phyloP scores from a whole-genome alignment of 495 filamentous ascomycete genomes.

The Penicillium longicatenatum region DNA sequence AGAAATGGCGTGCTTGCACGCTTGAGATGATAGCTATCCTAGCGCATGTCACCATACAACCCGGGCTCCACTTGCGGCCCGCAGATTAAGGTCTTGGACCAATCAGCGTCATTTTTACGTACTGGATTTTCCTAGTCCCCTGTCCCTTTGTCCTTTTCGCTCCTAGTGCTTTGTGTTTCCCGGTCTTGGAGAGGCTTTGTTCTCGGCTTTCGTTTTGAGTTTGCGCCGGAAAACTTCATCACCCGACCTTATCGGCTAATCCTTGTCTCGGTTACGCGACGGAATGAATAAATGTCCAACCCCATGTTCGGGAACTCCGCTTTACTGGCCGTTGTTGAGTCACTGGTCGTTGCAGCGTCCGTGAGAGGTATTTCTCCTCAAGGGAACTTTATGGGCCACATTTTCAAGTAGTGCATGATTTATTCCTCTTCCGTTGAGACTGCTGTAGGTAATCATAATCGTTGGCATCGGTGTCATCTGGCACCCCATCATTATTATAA shows the following conservation, averaged over 20 bases:
- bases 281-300: background rate
- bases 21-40: background rate
- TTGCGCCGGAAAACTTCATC: background rate
- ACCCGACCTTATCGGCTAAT: background rate
- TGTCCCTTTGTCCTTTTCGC: background rate
- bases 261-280: background rate
- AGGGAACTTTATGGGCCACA: no score
- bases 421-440: no score
- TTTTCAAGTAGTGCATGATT: no score
- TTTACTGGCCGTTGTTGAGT: background rate
- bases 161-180: background rate
- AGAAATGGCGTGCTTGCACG: conserved; percentile 7
- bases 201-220: background rate
- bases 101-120: background rate
- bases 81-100: background rate
- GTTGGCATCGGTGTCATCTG: no score
- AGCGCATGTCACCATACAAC: background rate
- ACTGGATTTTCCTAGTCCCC: background rate
- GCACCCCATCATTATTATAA: no score
- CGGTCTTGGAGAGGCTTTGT: background rate
- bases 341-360: background rate
- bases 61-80: background rate
- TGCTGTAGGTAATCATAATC: no score
- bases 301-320: background rate
- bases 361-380: no score